A percentile compares a stretch with the other conserved stretches of the same genome.
Conservation (phyloP, 192 early-diverging fungal genomes). For the Coemansia sp. region DNA sequence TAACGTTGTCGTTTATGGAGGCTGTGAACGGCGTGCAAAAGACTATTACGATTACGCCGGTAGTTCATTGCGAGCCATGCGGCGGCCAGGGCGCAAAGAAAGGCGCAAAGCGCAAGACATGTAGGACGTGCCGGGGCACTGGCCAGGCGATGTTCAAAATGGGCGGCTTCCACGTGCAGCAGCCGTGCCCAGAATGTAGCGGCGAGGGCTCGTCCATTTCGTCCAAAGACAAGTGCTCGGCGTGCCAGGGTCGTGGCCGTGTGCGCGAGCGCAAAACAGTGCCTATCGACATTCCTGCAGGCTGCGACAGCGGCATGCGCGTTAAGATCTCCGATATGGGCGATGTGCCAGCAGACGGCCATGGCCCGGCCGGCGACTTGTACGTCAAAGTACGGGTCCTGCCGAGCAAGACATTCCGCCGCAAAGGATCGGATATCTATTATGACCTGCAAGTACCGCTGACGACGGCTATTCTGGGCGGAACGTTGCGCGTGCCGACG, state of each 20-base stretch:
- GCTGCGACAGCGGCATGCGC: slow-evolving; percentile 80
- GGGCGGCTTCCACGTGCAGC: slow-evolving; percentile 90
- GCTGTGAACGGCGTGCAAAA: slow-evolving; percentile 79
- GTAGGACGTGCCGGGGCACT: slow-evolving; percentile 76
- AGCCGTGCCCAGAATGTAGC: slow-evolving; percentile 79
- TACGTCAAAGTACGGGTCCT: slow-evolving; percentile 76
- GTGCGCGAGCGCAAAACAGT: slow-evolving; percentile 73
- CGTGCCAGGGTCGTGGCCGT: slow-evolving; percentile 80
- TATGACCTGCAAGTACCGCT: slow-evolving; percentile 77
- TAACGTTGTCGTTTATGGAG: slow-evolving; percentile 87
- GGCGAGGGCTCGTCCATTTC: slow-evolving; percentile 77
- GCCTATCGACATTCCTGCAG: slow-evolving; percentile 77
- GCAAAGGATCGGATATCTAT: slow-evolving; percentile 81
- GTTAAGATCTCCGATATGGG: slow-evolving; percentile 80
- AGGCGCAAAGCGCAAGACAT: slow-evolving; percentile 70
- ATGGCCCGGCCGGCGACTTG: slow-evolving; percentile 80
- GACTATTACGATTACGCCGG: slow-evolving; percentile 62
- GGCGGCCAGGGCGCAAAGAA: slow-evolving; percentile 76
- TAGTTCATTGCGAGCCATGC: slow-evolving; percentile 78
- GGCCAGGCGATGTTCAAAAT: slow-evolving; percentile 80
- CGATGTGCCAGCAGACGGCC: slow-evolving; percentile 71
- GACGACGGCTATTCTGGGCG: slow-evolving; percentile 85
- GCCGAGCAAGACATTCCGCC: slow-evolving; percentile 74
- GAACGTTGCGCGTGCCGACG: slow-evolving; percentile 81
- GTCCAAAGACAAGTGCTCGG: slow-evolving; percentile 64